Conservation (phyloP, 2,329 filamentous ascomycete genomes). For the Exophiala alcalophila region DNA sequence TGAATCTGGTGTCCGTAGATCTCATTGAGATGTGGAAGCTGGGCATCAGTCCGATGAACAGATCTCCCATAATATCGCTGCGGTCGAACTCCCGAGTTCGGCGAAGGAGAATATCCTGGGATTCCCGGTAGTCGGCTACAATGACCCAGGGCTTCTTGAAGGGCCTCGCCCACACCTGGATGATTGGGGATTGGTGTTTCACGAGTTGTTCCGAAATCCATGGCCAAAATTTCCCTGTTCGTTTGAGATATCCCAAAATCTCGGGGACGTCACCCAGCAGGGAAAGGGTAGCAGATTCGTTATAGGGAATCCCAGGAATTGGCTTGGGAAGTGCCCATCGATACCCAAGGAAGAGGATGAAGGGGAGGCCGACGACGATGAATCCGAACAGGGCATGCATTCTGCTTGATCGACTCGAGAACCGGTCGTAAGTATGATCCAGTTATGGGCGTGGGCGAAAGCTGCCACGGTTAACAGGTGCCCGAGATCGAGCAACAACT, state of each 20-base stretch:
- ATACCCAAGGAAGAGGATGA: constrained; percentile 6
- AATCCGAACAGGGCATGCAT: too few species aligned
- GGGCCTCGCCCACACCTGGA: constrained; percentile 50
- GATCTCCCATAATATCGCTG: constrained; percentile 4
- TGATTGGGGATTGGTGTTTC: constrained; percentile 41
- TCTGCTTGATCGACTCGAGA: too few species aligned
- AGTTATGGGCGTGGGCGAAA: too few species aligned
- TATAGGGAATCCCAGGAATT: constrained; percentile 16
- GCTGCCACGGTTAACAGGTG: too few species aligned
- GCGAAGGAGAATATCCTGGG: constrained; percentile 25
- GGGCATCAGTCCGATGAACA: constrained; percentile 3
- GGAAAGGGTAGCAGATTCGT: constrained; percentile 4
- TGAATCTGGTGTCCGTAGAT: constrained; percentile 5
- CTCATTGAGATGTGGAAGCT: constrained; percentile 6
- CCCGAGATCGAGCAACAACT: too few species aligned
- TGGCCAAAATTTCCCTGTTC: constrained; percentile 6
- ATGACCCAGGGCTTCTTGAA: constrained; percentile 45
- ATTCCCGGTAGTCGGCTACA: constrained; percentile 32
- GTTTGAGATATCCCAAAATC: constrained; percentile 9
- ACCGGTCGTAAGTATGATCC: too few species aligned
- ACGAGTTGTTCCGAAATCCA: constrained; percentile 13
- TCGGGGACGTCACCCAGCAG: constrained; percentile 11
- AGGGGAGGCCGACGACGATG: background rate
- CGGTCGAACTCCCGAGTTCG: constrained; percentile 27
- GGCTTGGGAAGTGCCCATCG: constrained; percentile 10